Evolutionary conservation across 2,329 filamentous ascomycete genomes (phyloP), one percentile per base, ranked within the genome.

Genomic region (Cordyceps sp.): DNA sequence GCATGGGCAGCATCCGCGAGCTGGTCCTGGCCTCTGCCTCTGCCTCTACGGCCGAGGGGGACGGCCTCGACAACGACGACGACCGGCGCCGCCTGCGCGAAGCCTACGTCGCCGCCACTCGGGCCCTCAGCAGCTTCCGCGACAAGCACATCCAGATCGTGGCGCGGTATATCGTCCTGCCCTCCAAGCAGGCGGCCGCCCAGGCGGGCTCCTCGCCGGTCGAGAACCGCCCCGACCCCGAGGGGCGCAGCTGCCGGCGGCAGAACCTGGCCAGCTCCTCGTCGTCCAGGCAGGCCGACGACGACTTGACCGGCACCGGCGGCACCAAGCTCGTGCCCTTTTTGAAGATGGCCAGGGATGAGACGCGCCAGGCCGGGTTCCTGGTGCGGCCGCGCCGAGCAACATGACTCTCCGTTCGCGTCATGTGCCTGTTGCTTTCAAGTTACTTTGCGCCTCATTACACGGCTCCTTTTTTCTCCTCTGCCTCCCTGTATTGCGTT

Each of bases 121-220:
- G 74, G 16, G 82, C 85, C 55, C 62, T 94, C 27, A 72, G 74
- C 10, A 62, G 68, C 15, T 77, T 94, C 46, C 67, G 88, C 34
- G 80, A 88, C 50, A 84, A 80, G 46, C 86, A 96, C 49, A 81
- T 94, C 42, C 74, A 82, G 50, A 82, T 96, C 36, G 86, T 94
- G 4, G 81, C 82, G 22, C 68, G 84, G 30, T 96, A 93, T 53
- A 93, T 96, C 45, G 76, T 94, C 42, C 61, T 90, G 33, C 84
- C 85, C 17, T 79, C 79, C 0, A 67, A 55, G 33, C 55, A 61
- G 35, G 9, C 26, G 9, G 4, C n/a, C 6, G 4, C 26, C 2
- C 10, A 10, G 15, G n/a, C 26, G 15, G 13, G 15, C n/a, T 13
- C 16, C 26, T 10, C 15, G n/a, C 23, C 12, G 12, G n/a, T 26